phyloP scores from a whole-genome alignment of 129 eudicot species.

The Arctium minus region DNA sequence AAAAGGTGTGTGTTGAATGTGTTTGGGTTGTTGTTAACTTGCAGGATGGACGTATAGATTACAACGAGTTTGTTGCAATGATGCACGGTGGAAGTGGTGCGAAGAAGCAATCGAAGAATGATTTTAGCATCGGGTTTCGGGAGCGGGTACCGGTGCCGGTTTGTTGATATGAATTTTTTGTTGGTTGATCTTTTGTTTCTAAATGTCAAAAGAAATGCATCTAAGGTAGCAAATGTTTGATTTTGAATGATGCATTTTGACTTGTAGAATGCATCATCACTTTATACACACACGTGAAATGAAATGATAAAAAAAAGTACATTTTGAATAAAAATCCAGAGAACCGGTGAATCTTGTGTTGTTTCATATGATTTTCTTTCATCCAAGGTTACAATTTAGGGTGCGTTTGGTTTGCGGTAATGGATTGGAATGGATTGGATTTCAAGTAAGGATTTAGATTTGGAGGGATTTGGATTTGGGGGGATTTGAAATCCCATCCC shows the following conservation, averaged over 20 bases:
- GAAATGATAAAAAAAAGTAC: background rate
- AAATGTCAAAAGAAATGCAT: background rate
- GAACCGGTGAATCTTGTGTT: background rate
- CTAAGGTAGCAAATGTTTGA: background rate
- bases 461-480: no score
- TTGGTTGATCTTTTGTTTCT: background rate
- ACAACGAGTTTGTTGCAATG: conserved; percentile 72
- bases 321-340: background rate
- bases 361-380: no score
- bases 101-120: conserved; percentile 34
- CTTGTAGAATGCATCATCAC: background rate
- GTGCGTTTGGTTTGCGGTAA: no score
- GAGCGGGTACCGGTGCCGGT: conserved; percentile 20
- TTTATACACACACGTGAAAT: background rate
- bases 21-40: conserved; percentile 8
- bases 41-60: conserved; percentile 86
- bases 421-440: no score
- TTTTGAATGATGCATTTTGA: conserved; percentile 2
- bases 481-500: no score
- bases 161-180: conserved; percentile 16
- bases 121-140: conserved; percentile 26
- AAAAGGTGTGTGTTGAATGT: background rate
- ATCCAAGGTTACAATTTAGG: no score
- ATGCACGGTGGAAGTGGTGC: conserved; percentile 55
- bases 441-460: no score